phyloP scores from a whole-genome alignment of 495 filamentous ascomycete genomes.

The Penicillium fimorum region DNA sequence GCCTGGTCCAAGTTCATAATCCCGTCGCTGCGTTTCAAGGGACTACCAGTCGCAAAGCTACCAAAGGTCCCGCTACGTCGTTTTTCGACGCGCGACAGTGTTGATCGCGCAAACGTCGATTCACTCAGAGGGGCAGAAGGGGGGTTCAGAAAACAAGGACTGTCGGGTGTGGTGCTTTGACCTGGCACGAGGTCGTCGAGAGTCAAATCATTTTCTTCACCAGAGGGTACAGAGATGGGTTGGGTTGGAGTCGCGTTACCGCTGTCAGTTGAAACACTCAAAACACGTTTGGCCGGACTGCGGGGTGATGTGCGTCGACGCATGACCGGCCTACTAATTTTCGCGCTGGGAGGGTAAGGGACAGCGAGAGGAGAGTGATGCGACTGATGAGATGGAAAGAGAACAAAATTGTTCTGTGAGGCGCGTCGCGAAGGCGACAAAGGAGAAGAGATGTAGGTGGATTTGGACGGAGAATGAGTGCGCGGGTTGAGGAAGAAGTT shows the following conservation, averaged over 20 bases:
- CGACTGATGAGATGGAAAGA: conserved; percentile 46
- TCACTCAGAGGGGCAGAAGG: conserved; percentile 29
- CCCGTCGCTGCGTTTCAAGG: conserved; percentile 87
- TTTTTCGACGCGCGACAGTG: conserved; percentile 46
- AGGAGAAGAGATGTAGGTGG: conserved; percentile 49
- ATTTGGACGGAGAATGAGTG: conserved; percentile 53
- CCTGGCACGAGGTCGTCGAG: conserved; percentile 24
- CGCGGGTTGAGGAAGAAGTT: conserved; percentile 63
- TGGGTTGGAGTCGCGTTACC: conserved; percentile 61
- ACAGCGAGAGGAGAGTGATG: conserved; percentile 51
- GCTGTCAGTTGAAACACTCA: conserved; percentile 66
- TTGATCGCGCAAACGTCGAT: conserved; percentile 48
- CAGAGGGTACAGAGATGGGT: conserved; percentile 37
- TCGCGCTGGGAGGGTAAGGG: conserved; percentile 53
- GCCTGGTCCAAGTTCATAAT: conserved; percentile 82
- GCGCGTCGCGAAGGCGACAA: conserved; percentile 50
- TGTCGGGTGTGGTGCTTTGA: conserved; percentile 37
- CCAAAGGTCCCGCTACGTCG: conserved; percentile 48
- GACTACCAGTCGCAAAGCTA: conserved; percentile 66
- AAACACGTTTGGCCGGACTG: conserved; percentile 72
- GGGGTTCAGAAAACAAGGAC: conserved; percentile 42
- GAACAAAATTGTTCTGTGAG: conserved; percentile 45
- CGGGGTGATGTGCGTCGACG: conserved; percentile 64
- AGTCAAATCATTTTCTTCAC: conserved; percentile 55
- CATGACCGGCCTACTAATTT: conserved; percentile 45